Evolutionary conservation across 106 monocot genomes (phyloP).

Genomic region (Alisma plantagoaquatica): DNA sequence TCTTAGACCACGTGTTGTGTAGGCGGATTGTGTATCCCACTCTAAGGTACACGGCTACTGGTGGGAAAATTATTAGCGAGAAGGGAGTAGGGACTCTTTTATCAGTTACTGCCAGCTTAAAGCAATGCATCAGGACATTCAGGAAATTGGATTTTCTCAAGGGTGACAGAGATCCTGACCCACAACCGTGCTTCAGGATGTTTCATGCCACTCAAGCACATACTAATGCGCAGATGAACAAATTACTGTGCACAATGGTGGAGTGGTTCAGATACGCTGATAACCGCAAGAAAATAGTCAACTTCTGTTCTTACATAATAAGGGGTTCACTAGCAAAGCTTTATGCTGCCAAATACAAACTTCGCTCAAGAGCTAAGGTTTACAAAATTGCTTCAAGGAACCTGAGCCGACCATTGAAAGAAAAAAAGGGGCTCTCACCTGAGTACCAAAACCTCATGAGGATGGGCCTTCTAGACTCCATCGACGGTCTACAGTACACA

Average conservation of each 20-base stretch:
- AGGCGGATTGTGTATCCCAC: conserved; percentile 93
- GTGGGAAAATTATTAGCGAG: conserved; percentile 96
- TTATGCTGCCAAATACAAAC: conserved; percentile 97
- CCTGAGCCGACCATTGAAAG: conserved; percentile 83
- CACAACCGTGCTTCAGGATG: conserved; percentile 97
- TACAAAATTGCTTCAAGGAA: conserved; percentile 96
- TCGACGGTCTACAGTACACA: conserved; percentile 89
- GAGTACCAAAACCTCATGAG: conserved; percentile 87
- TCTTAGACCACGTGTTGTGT: conserved; percentile 89
- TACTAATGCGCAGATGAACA: conserved; percentile 98
- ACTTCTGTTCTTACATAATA: conserved; percentile 96
- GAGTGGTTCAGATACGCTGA: conserved; percentile 97
- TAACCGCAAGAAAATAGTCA: conserved; percentile 91
- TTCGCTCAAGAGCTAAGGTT: conserved; percentile 90
- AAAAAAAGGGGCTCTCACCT: conserved; percentile 91
- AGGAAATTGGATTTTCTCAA: conserved; percentile 86
- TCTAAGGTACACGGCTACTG: conserved; percentile 80
- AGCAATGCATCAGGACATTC: conserved; percentile 83
- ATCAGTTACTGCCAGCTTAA: conserved; percentile 90
- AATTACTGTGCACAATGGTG: conserved; percentile 77
- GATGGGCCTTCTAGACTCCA: conserved; percentile 89
- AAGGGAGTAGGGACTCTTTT: conserved; percentile 94
- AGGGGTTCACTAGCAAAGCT: conserved; percentile 92
- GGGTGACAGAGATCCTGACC: conserved; percentile 92
- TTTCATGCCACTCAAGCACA: conserved; percentile 97